Percentiles rank a stretch among this genome's conserved stretches.
These are phyloP conservation scores for Naumovozyma dairenensis DNA, from an alignment of 805 yeast species.

Conservation along the genomic window DNA sequence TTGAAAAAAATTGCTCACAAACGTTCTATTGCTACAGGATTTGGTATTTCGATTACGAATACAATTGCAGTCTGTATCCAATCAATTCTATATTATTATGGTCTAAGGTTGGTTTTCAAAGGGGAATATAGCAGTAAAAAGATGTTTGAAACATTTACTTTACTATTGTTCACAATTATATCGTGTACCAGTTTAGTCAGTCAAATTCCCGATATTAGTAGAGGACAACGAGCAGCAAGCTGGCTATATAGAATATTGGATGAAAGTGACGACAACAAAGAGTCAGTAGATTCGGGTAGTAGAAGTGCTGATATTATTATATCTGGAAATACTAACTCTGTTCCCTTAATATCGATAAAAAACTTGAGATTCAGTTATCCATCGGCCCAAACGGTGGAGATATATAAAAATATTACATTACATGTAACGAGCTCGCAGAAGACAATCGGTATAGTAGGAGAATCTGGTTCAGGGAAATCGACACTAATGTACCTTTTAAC, in stretches of 20 bases:
- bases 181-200: conserved; percentile 49
- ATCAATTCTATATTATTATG: conserved; percentile 68
- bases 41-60: conserved; percentile 52
- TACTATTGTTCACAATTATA: conserved; percentile 64
- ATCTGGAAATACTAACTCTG: neutral
- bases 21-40: conserved; percentile 54
- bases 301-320: conserved; percentile 1
- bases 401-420: conserved; percentile 38
- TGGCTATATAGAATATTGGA: conserved; percentile 35
- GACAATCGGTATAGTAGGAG: conserved; percentile 64
- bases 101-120: conserved; percentile 56
- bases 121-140: conserved; percentile 46
- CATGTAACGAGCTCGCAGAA: conserved; percentile 34
- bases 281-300: conserved; percentile 2
- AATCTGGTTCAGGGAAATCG: conserved; percentile 88
- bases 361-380: conserved; percentile 45
- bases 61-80: conserved; percentile 52
- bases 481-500: conserved; percentile 53
- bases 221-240: conserved; percentile 69
- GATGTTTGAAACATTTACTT: conserved; percentile 58
- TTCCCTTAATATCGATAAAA: conserved; percentile 32
- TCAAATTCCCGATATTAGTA: conserved; percentile 67
- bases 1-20: conserved; percentile 34
- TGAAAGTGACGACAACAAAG: conserved; percentile 8
- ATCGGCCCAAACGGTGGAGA: conserved; percentile 17